Evolutionary conservation across 768 basidiomycete genomes (phyloP), one percentile per base, ranked within the genome.

Genomic region (Boletus subparvulus): DNA sequence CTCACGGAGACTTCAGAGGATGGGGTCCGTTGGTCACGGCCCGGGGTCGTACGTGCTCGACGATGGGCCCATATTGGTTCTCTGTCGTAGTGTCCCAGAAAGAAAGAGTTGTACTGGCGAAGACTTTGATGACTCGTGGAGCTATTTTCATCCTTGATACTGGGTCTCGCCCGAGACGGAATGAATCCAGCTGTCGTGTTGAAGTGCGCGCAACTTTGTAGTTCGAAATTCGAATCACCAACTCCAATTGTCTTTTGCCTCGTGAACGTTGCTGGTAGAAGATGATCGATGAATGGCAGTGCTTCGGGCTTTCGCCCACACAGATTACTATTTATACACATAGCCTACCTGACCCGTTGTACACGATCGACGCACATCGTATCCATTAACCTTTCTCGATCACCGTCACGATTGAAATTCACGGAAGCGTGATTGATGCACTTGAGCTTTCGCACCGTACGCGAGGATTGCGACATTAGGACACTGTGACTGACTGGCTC

Each of bases 61-160:
- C 28, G 45, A 64, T 5, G 6, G 54, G 21, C 8, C 62, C 58
- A 8, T 56, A 51, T 24, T n/a, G 62, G 17, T 36, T 9, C 13
- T 44, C 41, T 2, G 54, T 60, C 8, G n/a, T 26, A 19, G 51
- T 51, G 24, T 63, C 62, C 62, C 62, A 64, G 32, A 63, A 60
- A 1, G 51, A 53, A 26, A 64, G 7, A 0, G 50, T 51, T 10
- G 49, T 59, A 14, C 42, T 17, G 10, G 52, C 56, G 0, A 35
- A 11, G 1, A 46, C 54, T 7, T 17, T 49, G 24, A 64, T 48
- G 30, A 60, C 64, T 16, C 28, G 28, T 30, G 8, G 5, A 6
- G 5, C 28, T 9, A 30, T 30, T 30, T 30, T 30, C 6, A 30
- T 30, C 28, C 28, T 9, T 9, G 28, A 30, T 30, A 30, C 28